A percentile compares a stretch with the other conserved stretches of the same genome.
These are phyloP conservation scores for Fraxinus latifolia DNA, from an alignment of 305 asterid species.

Conservation along the genomic window DNA sequence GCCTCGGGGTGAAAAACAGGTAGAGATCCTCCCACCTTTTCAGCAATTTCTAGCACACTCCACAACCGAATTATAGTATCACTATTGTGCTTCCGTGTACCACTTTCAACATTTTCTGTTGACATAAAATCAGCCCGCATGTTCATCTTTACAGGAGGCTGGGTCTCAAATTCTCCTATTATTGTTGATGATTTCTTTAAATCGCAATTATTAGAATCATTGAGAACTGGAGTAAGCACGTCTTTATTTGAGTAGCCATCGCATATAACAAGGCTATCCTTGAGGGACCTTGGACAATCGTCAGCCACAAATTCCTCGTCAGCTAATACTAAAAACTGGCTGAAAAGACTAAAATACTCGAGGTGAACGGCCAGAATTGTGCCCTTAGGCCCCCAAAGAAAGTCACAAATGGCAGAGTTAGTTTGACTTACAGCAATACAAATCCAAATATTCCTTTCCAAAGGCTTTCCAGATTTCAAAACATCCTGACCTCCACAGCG, in stretches of 20 bases:
- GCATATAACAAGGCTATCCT: conserved; percentile 19
- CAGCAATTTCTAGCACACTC: conserved; percentile 75
- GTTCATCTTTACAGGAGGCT: conserved; percentile 32
- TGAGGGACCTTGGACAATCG: conserved; percentile 17
- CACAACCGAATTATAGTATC: conserved; percentile 40
- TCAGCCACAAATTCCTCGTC: conserved; percentile 27
- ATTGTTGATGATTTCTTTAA: conserved; percentile 23
- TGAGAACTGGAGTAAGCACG: conserved; percentile 25
- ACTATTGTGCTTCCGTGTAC: conserved; percentile 29
- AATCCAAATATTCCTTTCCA: conserved; percentile 62
- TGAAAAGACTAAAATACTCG: conserved; percentile 63
- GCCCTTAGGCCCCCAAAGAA: conserved; percentile 93
- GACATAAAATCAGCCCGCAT: conserved; percentile 31
- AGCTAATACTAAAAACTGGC: conserved; percentile 47
- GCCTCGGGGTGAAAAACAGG: conserved; percentile 82
- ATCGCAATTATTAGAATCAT: conserved; percentile 26
- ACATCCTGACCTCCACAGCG: conserved; percentile 63
- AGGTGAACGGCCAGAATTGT: conserved; percentile 58
- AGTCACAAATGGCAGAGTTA: conserved; percentile 57
- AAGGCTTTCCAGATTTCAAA: conserved; percentile 48
- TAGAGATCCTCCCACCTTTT: conserved; percentile 70
- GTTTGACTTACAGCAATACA: conserved; percentile 62
- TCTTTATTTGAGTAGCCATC: conserved; percentile 30
- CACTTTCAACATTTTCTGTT: conserved; percentile 29
- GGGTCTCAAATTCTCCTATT: conserved; percentile 29